Conservation (phyloP, 2,329 filamentous ascomycete genomes). For the Diaporthe capsici region DNA sequence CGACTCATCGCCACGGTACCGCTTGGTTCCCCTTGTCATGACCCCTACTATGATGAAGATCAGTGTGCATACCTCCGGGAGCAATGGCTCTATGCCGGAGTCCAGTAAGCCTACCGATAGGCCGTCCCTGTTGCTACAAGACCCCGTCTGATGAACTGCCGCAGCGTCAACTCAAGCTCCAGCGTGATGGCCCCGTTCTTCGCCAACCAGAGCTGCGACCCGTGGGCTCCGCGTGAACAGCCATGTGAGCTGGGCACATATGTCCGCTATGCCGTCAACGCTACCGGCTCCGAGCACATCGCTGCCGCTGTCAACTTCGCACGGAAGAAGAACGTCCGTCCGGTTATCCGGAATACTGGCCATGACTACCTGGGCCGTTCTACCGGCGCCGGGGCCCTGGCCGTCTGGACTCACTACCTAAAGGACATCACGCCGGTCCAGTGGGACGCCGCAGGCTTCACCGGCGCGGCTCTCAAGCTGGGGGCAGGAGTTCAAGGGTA, state of each 20-base stretch:
- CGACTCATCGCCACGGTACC: conserved; percentile 64
- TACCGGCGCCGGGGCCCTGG: conserved; percentile 51
- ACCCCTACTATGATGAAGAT: conserved; percentile 54
- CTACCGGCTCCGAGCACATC: conserved; percentile 42
- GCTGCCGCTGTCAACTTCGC: conserved; percentile 50
- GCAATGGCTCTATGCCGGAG: conserved; percentile 54
- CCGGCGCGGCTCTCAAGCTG: conserved; percentile 66
- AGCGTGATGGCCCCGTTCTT: conserved; percentile 51
- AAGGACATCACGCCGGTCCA: conserved; percentile 50
- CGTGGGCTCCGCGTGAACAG: conserved; percentile 44
- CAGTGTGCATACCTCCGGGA: conserved; percentile 53
- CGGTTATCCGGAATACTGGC: conserved; percentile 61
- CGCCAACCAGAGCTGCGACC: conserved; percentile 44
- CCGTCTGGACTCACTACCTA: conserved; percentile 63
- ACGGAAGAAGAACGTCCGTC: conserved; percentile 54
- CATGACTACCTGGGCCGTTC: conserved; percentile 53
- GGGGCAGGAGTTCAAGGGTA: conserved; percentile 67
- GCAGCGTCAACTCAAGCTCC: conserved; percentile 48
- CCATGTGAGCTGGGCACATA: conserved; percentile 54
- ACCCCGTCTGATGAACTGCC: background rate
- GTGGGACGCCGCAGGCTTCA: conserved; percentile 48
- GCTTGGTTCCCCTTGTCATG: conserved; percentile 61
- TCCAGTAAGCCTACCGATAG: conserved; percentile 49
- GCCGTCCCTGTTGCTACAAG: too few relatives aligned
- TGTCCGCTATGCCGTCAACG: conserved; percentile 46